phyloP scores from a whole-genome alignment of 495 filamentous ascomycete species.

The Hypoxylon trugodes region DNA sequence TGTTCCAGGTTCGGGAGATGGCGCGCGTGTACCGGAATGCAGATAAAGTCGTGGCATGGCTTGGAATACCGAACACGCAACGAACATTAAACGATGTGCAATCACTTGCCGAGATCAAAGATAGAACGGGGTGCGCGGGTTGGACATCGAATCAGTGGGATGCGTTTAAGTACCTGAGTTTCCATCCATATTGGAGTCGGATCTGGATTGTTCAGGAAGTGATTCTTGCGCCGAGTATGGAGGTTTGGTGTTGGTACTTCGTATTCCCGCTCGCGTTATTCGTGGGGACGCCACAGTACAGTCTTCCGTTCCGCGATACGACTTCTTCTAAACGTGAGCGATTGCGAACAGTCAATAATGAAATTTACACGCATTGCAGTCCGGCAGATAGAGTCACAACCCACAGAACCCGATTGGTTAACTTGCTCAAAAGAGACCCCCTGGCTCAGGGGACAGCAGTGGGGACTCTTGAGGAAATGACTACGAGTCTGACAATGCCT shows the following conservation, averaged over 20 bases:
- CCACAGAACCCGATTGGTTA: constrained; percentile 13
- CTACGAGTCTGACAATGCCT: not conserved
- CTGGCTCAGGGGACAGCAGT: constrained; percentile 18
- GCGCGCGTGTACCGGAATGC: constrained; percentile 39
- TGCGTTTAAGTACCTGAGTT: constrained; percentile 26
- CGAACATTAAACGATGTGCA: not conserved
- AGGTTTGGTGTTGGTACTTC: constrained; percentile 24
- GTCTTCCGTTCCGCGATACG: not conserved
- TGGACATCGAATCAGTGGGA: constrained; percentile 25
- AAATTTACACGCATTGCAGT: constrained; percentile 13
- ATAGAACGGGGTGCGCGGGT: not conserved
- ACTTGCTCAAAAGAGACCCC: constrained; percentile 1
- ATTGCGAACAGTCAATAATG: not conserved
- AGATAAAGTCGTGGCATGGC: constrained; percentile 35
- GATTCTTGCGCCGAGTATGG: constrained; percentile 5
- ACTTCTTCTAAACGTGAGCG: not conserved
- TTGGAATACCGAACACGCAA: constrained; percentile 16
- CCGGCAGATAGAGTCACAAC: constrained; percentile 30
- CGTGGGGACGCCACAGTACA: not conserved
- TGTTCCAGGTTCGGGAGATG: constrained; percentile 45
- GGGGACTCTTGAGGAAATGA: constrained; percentile 17
- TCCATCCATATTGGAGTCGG: constrained; percentile 23
- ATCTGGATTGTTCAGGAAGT: constrained; percentile 33
- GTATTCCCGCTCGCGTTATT: constrained; percentile 22
- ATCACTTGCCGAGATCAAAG: not conserved